phyloP scores from a whole-genome alignment of 768 basidiomycete species.

The Mycena galopus region DNA sequence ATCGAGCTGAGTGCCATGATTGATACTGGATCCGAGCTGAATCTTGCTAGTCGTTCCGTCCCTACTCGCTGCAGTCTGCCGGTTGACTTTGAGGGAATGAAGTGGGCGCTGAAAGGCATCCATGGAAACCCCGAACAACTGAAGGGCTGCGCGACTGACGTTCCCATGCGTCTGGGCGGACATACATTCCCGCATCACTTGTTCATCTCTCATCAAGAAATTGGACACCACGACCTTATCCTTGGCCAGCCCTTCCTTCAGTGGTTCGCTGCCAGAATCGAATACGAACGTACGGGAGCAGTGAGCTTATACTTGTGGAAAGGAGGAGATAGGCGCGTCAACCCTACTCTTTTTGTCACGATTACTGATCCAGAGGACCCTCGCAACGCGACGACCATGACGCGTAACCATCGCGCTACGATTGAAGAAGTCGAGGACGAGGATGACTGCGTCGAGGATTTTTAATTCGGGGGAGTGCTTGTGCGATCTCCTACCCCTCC shows the following conservation, averaged over 20 bases:
- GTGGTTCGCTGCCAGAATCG: slow-evolving; percentile 13
- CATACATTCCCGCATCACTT: slow-evolving; percentile 21
- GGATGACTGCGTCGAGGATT: slow-evolving; percentile 25
- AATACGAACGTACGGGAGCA: slow-evolving; percentile 6
- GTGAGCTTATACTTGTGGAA: slow-evolving; percentile 23
- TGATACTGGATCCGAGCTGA: slow-evolving; percentile 16
- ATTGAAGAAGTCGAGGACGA: slow-evolving; percentile 15
- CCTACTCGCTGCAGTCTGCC: neutral
- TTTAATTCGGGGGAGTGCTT: slow-evolving; percentile 5
- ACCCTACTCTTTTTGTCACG: slow-evolving; percentile 15
- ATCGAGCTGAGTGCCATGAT: neutral
- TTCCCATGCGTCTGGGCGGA: slow-evolving; percentile 4
- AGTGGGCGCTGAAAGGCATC: slow-evolving; percentile 26
- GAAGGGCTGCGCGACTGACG: slow-evolving; percentile 17
- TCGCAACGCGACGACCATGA: neutral
- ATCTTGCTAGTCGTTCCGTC: neutral
- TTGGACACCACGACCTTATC: slow-evolving; percentile 14
- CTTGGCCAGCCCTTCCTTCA: slow-evolving; percentile 21
- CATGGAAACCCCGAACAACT: slow-evolving; percentile 26
- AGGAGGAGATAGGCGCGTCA: neutral
- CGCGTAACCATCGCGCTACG: neutral
- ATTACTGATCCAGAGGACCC: slow-evolving; percentile 19
- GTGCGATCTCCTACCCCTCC: slow-evolving; percentile 16
- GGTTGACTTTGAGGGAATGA: slow-evolving; percentile 28
- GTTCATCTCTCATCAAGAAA: slow-evolving; percentile 24